Percentiles rank a stretch among this genome's conserved stretches.
These are phyloP conservation scores for Aphanomyces astaci DNA, from an alignment of 352 stramenopile genomes.

Conservation along the genomic window DNA sequence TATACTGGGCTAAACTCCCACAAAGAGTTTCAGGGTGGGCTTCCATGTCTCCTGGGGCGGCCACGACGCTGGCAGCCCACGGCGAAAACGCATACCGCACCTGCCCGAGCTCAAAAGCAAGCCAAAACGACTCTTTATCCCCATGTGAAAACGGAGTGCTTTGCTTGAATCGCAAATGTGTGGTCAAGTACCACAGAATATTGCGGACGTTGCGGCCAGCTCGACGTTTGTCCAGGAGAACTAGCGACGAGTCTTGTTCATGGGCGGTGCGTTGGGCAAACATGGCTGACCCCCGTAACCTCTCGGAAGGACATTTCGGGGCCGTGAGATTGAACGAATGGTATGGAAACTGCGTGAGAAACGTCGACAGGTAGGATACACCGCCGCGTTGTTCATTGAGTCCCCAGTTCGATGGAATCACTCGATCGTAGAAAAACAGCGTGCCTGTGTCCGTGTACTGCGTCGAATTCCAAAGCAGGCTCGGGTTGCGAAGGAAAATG, in stretches of 20 bases:
- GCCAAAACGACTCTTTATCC: constrained; percentile 46
- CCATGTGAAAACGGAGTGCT: constrained; percentile 12
- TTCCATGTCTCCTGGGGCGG: constrained; percentile 32
- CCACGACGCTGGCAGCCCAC: constrained; percentile 27
- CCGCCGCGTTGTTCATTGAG: constrained; percentile 16
- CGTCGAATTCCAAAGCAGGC: constrained; percentile 40
- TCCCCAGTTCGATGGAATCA: constrained; percentile 33
- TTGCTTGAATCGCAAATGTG: constrained; percentile 21
- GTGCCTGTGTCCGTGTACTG: constrained; percentile 44
- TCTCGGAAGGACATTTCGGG: constrained; percentile 28
- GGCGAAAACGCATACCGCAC: constrained; percentile 46
- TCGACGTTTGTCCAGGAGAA: constrained; percentile 37
- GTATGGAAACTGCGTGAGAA: neutral
- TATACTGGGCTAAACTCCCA: constrained; percentile 39
- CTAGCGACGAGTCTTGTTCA: constrained; percentile 55
- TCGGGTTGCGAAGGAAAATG: constrained; percentile 53
- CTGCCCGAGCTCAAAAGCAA: constrained; percentile 40
- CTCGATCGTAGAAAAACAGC: constrained; percentile 63
- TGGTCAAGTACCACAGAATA: constrained; percentile 39
- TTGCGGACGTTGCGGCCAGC: constrained; percentile 31
- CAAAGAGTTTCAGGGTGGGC: constrained; percentile 35
- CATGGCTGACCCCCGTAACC: constrained; percentile 34
- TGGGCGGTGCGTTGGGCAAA: constrained; percentile 37
- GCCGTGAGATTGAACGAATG: neutral
- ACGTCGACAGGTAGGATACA: neutral